Evolutionary conservation across 2,329 filamentous ascomycete genomes (phyloP).

Genomic region (Pseudogymnoascus sp.): DNA sequence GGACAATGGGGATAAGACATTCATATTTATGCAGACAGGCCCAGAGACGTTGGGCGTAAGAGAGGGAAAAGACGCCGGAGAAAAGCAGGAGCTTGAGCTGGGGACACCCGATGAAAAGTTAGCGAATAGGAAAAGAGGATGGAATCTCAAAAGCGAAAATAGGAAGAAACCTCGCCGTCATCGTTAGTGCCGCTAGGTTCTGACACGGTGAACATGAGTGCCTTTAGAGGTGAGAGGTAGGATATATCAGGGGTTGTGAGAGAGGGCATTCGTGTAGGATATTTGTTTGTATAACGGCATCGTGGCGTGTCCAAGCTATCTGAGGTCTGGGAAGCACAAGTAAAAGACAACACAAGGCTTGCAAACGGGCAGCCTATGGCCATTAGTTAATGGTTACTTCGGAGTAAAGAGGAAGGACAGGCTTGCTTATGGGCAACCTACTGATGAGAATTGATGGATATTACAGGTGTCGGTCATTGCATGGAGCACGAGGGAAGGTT

Average conservation of each 20-base stretch:
- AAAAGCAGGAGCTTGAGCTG: background rate
- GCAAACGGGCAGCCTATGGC: background rate
- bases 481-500: background rate
- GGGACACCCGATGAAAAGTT: background rate
- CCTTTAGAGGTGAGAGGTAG: background rate
- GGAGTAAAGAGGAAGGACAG: background rate
- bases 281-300: background rate
- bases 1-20: background rate
- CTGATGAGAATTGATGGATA: background rate
- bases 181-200: too few relatives aligned
- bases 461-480: background rate
- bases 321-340: background rate
- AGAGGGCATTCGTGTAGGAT: background rate
- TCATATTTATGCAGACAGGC: background rate
- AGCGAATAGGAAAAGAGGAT: background rate
- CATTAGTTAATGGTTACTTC: background rate
- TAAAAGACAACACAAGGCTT: too few relatives aligned
- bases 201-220: background rate
- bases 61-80: background rate
- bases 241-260: too few relatives aligned
- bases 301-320: background rate
- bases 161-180: background rate
- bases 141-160: background rate
- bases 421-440: background rate
- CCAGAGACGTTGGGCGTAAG: background rate